Evolutionary conservation across 1,284 basidiomycete species (phyloP).

Genomic region (Trametes hirsuta): DNA sequence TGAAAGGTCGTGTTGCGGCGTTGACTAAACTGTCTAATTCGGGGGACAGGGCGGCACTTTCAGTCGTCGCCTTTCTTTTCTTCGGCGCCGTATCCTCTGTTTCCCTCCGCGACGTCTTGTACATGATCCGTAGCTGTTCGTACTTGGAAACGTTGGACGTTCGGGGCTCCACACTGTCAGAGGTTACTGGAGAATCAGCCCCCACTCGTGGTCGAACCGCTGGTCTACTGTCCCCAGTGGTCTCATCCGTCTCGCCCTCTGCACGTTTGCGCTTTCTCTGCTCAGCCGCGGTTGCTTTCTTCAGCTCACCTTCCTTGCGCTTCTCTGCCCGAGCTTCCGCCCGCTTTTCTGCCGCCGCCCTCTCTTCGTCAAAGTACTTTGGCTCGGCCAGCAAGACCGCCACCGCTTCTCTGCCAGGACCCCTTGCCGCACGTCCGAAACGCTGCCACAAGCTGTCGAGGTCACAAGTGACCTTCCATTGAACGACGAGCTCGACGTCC

Average conservation of each 20-base stretch:
- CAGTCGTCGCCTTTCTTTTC: neutral
- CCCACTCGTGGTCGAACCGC: neutral
- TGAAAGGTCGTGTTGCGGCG: neutral
- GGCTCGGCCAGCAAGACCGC: slow-evolving; percentile 22
- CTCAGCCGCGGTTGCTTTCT: neutral
- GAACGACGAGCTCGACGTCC: slow-evolving; percentile 37
- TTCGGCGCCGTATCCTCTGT: neutral
- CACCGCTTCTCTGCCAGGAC: neutral
- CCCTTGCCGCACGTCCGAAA: slow-evolving; percentile 25
- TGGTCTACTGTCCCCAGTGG: too few relatives aligned
- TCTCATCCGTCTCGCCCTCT: neutral
- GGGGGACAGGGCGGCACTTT: neutral
- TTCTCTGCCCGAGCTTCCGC: slow-evolving; percentile 2
- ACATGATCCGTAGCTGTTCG: neutral
- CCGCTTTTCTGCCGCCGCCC: neutral
- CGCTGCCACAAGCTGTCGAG: slow-evolving; percentile 25
- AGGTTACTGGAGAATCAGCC: neutral
- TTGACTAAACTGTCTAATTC: slow-evolving; percentile 14
- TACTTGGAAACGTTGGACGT: neutral
- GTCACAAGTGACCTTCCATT: slow-evolving; percentile 31
- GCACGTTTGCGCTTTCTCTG: neutral
- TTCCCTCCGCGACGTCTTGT: neutral
- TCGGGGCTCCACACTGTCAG: too few relatives aligned
- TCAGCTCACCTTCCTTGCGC: neutral
- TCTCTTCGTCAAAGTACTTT: slow-evolving; percentile 22